A percentile compares a stretch with the other conserved stretches of the same genome.
These are phyloP conservation scores for Zygosaccharomyces kombuchaensis DNA, from an alignment of 805 yeast genomes.

Conservation along the genomic window DNA sequence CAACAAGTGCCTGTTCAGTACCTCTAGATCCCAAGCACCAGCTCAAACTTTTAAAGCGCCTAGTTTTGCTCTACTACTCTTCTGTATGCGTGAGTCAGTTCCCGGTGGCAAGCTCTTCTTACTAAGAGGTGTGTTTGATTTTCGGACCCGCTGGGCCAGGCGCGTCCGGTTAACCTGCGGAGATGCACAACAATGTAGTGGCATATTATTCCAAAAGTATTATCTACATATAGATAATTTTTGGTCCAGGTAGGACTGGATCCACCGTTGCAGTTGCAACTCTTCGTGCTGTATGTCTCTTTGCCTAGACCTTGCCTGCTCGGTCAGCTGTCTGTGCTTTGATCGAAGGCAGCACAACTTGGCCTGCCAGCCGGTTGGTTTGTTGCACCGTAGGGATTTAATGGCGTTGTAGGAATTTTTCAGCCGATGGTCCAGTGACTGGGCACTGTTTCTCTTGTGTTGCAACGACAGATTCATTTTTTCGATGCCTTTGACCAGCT, in stretches of 20 bases:
- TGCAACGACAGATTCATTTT: background rate
- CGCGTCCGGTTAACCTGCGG: background rate
- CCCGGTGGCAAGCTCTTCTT: constrained; percentile 5
- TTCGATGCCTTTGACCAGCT: background rate
- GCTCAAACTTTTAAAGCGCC: background rate
- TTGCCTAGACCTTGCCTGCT: background rate
- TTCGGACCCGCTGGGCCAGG: background rate
- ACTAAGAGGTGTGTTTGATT: background rate
- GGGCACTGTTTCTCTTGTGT: background rate
- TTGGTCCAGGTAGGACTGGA: background rate
- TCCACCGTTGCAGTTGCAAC: too few species aligned
- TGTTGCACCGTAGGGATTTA: background rate
- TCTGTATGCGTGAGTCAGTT: background rate
- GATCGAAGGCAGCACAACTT: background rate
- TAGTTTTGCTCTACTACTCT: too few species aligned
- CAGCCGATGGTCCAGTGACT: background rate
- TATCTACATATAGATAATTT: background rate
- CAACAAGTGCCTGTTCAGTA: background rate
- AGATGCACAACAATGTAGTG: background rate
- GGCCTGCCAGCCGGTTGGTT: background rate
- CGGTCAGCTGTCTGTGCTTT: too few species aligned
- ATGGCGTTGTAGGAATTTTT: background rate
- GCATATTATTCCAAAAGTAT: background rate
- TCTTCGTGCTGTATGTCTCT: too few species aligned
- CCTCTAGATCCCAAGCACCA: background rate